Base-by-base conservation (phyloP, 768 basidiomycete genomes). In the Pleurotus cornucopiae region DNA sequence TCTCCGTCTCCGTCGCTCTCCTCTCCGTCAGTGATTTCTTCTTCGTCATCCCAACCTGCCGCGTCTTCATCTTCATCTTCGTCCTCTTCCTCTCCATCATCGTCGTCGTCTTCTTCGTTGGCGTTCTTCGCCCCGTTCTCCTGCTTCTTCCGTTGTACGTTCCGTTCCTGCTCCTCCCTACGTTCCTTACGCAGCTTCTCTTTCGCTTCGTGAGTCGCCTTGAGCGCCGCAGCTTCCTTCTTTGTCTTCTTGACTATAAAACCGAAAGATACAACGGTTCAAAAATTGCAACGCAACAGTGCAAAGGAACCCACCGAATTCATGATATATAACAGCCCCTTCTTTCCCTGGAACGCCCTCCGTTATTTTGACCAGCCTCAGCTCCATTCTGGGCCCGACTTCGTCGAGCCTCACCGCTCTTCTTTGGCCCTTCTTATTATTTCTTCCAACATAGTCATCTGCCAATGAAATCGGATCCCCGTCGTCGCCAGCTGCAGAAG, bases 341-440 rank as follows among this genome's bases (percentile, higher is more conserved):
- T 96, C 93, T 63, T 87, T 95, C 12, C 95, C 97, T 4, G 95
- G 94, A 14, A 91, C 76, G 20, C 97, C 96, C 69, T 98, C 96
- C 14, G 86, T 83, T 57, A 99, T 94, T 76, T 99, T 99, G 62
- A 98, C 84, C 62, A 99, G 73, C 60, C 82, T 80, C 62, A 98
- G 73, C 71, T 99, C 97, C 85, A 99, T 88, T 66, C 97, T 78
- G 40, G 97, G 97, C 1, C 97, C 97, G 44, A 98, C 83, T 72
- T 99, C 97, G 54, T 96, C 90, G 52, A 99, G 75, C 62, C 86
- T 80, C 9, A 99, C 92, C 4, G 97, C 96, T 61, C 92, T 84
- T 73, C 88, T 85, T 66, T 90, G 88, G 0, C 94, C 96, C 68
- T 87, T 91, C 68, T 85, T 89, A 68, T 98, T 99, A 61, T 94